Evolutionary conservation across 2,329 filamentous ascomycete genomes (phyloP).

Genomic region (Calonectria pteridis): DNA sequence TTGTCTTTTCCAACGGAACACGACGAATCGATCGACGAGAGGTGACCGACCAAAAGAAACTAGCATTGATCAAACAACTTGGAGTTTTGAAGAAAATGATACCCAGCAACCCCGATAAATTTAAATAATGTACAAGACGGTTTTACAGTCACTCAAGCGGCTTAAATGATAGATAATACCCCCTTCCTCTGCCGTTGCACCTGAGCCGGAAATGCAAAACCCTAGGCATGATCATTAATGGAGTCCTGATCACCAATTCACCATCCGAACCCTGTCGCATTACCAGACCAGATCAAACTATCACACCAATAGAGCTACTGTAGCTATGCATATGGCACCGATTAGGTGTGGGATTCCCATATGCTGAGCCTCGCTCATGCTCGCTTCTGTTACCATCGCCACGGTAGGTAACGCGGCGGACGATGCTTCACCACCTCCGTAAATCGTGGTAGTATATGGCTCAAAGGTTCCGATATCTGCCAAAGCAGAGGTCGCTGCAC

Average conservation of each 20-base stretch:
- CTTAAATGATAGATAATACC: background rate
- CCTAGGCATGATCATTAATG: background rate
- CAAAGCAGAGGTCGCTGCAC: background rate
- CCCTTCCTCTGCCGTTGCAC: background rate
- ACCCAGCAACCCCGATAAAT: slow-evolving; percentile 70
- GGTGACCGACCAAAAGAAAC: slow-evolving; percentile 73
- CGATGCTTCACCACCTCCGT: background rate
- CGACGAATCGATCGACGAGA: slow-evolving; percentile 70
- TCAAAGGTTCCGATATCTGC: background rate
- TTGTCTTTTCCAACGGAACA: slow-evolving; percentile 75
- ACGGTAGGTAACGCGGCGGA: background rate
- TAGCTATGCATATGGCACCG: background rate
- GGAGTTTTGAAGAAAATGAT: slow-evolving; percentile 76
- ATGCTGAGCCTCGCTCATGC: background rate
- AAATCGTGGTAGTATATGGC: background rate
- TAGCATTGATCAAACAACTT: slow-evolving; percentile 75
- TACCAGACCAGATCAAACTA: background rate
- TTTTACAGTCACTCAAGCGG: background rate
- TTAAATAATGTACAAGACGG: slow-evolving; percentile 47
- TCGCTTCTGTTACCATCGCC: background rate
- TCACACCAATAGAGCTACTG: background rate
- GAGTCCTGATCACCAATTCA: background rate
- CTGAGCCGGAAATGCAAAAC: background rate
- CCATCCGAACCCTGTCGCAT: background rate
- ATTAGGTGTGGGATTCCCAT: background rate